These are phyloP conservation scores for Saccharomycopsis selenospora DNA, from an alignment of 805 yeast genomes.

Conservation along the genomic window DNA sequence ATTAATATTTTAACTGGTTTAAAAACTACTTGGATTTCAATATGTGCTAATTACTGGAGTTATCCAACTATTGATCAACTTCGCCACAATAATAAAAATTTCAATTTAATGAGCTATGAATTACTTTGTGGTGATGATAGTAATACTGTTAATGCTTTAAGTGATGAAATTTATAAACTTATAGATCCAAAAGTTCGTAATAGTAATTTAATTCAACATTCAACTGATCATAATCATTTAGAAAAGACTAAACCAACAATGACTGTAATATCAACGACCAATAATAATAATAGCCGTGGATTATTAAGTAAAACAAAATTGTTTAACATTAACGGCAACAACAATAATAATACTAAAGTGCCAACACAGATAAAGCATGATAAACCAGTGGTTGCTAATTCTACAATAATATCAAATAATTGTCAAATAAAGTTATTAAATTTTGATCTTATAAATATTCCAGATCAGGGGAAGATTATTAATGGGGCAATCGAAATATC, in stretches of 20 bases:
- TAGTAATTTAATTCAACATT: not conserved
- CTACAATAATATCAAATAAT: not conserved
- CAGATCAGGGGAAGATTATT: conserved; percentile 4
- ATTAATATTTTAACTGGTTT: conserved; percentile 37
- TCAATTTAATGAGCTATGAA: not conserved
- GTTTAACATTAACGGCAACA: not conserved
- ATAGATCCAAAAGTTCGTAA: conserved; percentile 12
- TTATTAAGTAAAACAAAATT: not conserved
- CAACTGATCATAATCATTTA: not conserved
- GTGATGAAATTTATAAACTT: not conserved
- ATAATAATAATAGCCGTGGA: not conserved
- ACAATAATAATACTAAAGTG: too few relatives aligned
- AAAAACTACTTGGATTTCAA: conserved; percentile 42
- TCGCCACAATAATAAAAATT: not conserved
- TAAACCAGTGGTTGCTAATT: not conserved
- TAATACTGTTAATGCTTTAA: not conserved
- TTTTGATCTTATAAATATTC: conserved; percentile 4
- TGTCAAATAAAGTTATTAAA: conserved; percentile 5
- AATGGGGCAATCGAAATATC: conserved; percentile 4
- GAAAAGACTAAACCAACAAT: too few relatives aligned
- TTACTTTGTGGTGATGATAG: conserved; percentile 2
- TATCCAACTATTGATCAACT: not conserved
- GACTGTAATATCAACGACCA: too few relatives aligned
- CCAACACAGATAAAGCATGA: not conserved
- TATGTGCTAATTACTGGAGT: conserved; percentile 23